Evolutionary conservation across 495 filamentous ascomycete species (phyloP), one percentile per base, ranked within the genome.

Genomic region (Amorphotheca resinae): DNA sequence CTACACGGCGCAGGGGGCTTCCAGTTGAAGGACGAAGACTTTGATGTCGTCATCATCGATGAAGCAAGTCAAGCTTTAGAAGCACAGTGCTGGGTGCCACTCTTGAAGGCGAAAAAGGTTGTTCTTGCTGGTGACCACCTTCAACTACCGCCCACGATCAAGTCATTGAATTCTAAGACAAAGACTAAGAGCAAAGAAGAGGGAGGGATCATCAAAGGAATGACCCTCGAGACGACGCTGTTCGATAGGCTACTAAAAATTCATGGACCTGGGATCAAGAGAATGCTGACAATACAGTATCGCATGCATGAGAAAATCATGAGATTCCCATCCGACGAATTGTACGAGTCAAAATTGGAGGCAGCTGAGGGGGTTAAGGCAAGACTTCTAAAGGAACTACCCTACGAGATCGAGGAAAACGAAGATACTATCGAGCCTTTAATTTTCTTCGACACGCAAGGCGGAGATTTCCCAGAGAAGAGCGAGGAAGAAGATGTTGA

Each of bases 231-330:
- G 54, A 82, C 69, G 1, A 96, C 91, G 0, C 67, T 99, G 4
- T 99, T 99, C 58, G 88, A 95, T 57, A 71, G 91, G 18, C 67
- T 99, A 15, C 69, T 99, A 15, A 68, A 67, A 4, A 65, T 95
- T 2, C 84, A 99, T 55, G 93, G 91, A 1, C 61, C 77, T 2
- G 66, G 62, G 0, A 84, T 99, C 60, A 99, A 96, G 65, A 68
- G 82, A 18, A 47, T 49, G 42, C 32, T 50, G 4, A 95, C 84
- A n/a, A 94, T 84, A 1, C 91, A 99, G 64, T 99, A 99, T 60
- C 84, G 91, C 7, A 99, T 99, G 91, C 89, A 99, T 60, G 80
- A 85, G 54, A 71, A 68, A 38, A 96, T 99, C 55, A 96, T 95
- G 91, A 67, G 72, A 28, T 96, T 95, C 58, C 89, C 93, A 0